Evolutionary conservation across 176 grass and related monocot species (phyloP), one percentile per base, ranked within the genome.

Genomic region (Oryza australiensis): DNA sequence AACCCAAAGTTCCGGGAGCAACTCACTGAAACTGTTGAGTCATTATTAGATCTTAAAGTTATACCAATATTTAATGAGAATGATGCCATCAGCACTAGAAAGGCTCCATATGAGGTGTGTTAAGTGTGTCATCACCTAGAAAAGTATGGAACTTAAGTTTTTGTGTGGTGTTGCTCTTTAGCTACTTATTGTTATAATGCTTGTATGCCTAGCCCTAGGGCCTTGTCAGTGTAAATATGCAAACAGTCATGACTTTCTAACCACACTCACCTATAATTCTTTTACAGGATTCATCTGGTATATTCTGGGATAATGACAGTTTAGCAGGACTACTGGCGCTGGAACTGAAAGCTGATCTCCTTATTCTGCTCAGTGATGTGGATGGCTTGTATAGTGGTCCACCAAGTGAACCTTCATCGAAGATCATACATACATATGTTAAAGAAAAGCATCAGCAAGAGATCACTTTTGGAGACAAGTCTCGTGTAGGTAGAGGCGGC

Each of bases 291-390:
- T 95, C 96, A 76, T 95, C 87, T 80, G 96, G 96, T 60, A 99
- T 99, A 57, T 99, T 99, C 86, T 99, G 96, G 96, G 96, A 99
- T 64, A 99, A 99, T 89, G 96, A 99, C n/a, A 99, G 96, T 90
- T 88, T 99, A 90, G 93, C 96, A 16, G 96, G 90, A 34, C 85
- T 99, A 23, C 26, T 99, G 68, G 96, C 96, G n/a, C 82, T 99
- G 53, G 96, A 99, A 80, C 78, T 95, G 28, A 95, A 95, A 84
- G 90, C 93, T 18, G 93, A 99, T 79, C 89, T 99, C 35, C 92
- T 99, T 82, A 77, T 99, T 87, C 72, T 99, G 33, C 85, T 99
- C 9, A 99, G 96, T 85, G 96, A 99, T 67, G 96, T 99, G 68
- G 93, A 95, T 82, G 96, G 96, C n/a, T 90, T 99, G 30, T 99